A percentile compares a stretch with the other conserved stretches of the same genome.
Conservation (phyloP, 129 eudicot species). For the Saposhnikovia divaricata region DNA sequence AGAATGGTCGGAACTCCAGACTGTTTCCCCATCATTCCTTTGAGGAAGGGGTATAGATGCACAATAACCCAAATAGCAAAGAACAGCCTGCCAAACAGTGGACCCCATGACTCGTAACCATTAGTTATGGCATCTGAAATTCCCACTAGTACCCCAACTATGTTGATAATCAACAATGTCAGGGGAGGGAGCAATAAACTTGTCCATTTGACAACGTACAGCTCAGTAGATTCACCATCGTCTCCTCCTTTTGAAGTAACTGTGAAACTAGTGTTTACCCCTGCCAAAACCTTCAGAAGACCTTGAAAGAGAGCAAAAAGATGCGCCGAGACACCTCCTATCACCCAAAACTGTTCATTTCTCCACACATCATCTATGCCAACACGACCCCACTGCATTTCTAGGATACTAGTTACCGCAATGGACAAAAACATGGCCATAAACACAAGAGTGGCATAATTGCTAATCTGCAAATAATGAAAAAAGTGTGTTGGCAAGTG, state of each 20-base stretch:
- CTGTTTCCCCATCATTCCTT: slow-evolving; percentile 29
- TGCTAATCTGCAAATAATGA: slow-evolving; percentile 21
- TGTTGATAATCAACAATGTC: slow-evolving; percentile 15
- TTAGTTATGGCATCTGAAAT: slow-evolving; percentile 25
- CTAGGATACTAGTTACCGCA: slow-evolving; percentile 21
- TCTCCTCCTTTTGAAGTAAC: slow-evolving; percentile 26
- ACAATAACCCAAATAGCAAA: slow-evolving; percentile 27
- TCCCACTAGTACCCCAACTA: slow-evolving; percentile 22
- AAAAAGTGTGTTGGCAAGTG: neutral
- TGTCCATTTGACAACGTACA: slow-evolving; percentile 26
- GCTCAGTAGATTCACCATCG: slow-evolving; percentile 23
- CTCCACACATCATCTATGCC: slow-evolving; percentile 26
- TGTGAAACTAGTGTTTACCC: slow-evolving; percentile 26
- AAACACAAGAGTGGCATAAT: slow-evolving; percentile 22
- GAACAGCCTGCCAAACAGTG: slow-evolving; percentile 19
- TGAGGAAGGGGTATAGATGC: slow-evolving; percentile 28
- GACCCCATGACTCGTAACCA: slow-evolving; percentile 20
- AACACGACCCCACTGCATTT: slow-evolving; percentile 29
- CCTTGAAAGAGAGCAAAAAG: slow-evolving; percentile 26
- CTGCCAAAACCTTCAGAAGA: slow-evolving; percentile 24
- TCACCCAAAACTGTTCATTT: slow-evolving; percentile 29
- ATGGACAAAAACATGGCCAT: slow-evolving; percentile 24
- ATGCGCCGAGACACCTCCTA: slow-evolving; percentile 23
- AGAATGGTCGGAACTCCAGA: slow-evolving; percentile 22
- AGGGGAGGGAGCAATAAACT: slow-evolving; percentile 23